A percentile compares a stretch with the other conserved stretches of the same genome.
These are phyloP conservation scores for Cytospora piceicola DNA, from an alignment of 2,329 filamentous ascomycete species.

Conservation along the genomic window DNA sequence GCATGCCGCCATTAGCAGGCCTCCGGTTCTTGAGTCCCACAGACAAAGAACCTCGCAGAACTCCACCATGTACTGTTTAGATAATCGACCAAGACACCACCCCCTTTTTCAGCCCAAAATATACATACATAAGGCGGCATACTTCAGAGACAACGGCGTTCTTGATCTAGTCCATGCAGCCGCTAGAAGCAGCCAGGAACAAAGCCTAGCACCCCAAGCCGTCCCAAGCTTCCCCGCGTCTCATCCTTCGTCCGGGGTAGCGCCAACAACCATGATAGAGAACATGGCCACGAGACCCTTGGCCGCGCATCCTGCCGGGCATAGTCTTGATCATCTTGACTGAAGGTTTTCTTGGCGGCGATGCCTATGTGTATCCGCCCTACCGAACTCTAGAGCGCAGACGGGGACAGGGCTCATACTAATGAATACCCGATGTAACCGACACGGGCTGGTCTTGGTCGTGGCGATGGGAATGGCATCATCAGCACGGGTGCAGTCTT, in stretches of 20 bases:
- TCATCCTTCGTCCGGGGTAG: constrained; percentile 26
- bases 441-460: constrained; percentile 1
- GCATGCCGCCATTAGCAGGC: too few species aligned
- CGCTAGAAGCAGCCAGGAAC: constrained; percentile 23
- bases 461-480: constrained; percentile 14
- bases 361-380: too few species aligned
- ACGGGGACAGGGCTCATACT: constrained; percentile 2
- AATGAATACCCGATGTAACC: neutral
- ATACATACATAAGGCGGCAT: neutral
- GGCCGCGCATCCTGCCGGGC: neutral
- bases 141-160: neutral
- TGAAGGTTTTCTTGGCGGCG: neutral
- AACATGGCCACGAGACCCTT: constrained; percentile 17
- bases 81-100: constrained; percentile 6
- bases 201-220: constrained; percentile 27
- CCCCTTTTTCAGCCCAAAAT: constrained; percentile 9
- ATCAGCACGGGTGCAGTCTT: constrained; percentile 6
- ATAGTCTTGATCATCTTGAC: too few species aligned
- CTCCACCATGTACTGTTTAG: neutral
- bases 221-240: constrained; percentile 26
- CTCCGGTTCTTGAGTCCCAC: too few species aligned
- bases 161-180: constrained; percentile 19
- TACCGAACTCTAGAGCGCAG: neutral
- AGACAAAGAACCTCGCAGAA: too few species aligned
- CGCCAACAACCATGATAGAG: constrained; percentile 11